Base-by-base conservation (phyloP, 345 rosid species). In the Cardamine chenopodiifolia region DNA sequence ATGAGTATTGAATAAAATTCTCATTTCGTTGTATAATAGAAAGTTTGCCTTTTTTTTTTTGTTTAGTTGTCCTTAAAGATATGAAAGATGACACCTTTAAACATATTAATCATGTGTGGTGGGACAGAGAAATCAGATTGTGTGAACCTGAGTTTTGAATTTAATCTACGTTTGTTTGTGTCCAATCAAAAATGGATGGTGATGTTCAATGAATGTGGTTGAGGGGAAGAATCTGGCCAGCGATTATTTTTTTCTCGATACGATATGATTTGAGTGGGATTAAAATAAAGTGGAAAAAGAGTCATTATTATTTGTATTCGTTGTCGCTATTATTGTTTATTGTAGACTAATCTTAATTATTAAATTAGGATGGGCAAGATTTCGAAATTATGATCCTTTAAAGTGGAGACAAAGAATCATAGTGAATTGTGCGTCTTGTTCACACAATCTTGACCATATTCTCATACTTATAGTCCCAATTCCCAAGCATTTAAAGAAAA, bases 1-100 rank as follows among this genome's bases (percentile, higher is more conserved):
- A 49, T 75, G 73, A 74, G 67, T 74, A 40, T 15, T 75, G 48
- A 68, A 68, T 75, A 68, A 68, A 68, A 61, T 61, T 66, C 18
- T 74, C 66, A 48, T 57, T 56, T 66, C 39, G 68, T 59, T 59
- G 73, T 75, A 74, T 65, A 12, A 9, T 59, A 45, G 2, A 44
- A 58, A 55, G 29, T 18, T 69, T 53, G 12, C 31, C 6, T 23
- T 35, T 22, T 4, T 22, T 22, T 56, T 2, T 9, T 15, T 7
- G 1, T 3, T 28, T 28, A 28, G 6, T 28, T 26, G 28, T n/a
- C n/a, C n/a, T n/a, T n/a, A 6, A 34, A 59, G 34, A 59, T 61
- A 39, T 71, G 18, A 60, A 22, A 15, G 22, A 31, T 63, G 17
- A 34, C 44, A 39, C 62, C 40, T 61, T 62, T 62, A 62, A 10